Evolutionary conservation across 768 basidiomycete species (phyloP).

Genomic region (Gymnopilus dilepis): DNA sequence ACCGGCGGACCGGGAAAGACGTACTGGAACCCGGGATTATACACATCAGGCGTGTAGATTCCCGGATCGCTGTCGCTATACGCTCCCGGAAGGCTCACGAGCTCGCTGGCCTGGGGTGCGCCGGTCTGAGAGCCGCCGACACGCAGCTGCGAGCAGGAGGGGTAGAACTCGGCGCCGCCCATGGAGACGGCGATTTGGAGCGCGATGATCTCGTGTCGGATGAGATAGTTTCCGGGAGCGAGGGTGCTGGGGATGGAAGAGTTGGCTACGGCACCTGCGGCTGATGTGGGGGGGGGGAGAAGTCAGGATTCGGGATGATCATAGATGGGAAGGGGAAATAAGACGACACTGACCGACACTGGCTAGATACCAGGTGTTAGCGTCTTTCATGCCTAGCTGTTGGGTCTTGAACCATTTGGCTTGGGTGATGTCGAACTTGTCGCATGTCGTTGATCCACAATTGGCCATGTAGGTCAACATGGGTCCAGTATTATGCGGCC

Average conservation of each 20-base stretch:
- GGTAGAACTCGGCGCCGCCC: slow-evolving; percentile 84
- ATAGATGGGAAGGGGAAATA: background rate
- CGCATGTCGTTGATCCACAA: slow-evolving; percentile 62
- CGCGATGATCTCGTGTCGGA: slow-evolving; percentile 83
- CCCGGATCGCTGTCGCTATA: slow-evolving; percentile 76
- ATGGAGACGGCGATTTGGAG: slow-evolving; percentile 61
- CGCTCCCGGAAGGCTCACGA: slow-evolving; percentile 73
- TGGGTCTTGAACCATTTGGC: slow-evolving; percentile 81
- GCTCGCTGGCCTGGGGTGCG: slow-evolving; percentile 48
- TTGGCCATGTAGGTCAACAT: slow-evolving; percentile 76
- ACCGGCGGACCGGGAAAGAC: slow-evolving; percentile 58
- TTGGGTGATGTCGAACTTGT: slow-evolving; percentile 58
- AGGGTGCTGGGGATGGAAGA: slow-evolving; percentile 57
- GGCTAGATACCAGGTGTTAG: slow-evolving; percentile 55
- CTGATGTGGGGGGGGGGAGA: slow-evolving; percentile 23
- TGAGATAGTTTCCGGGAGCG: slow-evolving; percentile 71
- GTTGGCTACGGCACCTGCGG: slow-evolving; percentile 44
- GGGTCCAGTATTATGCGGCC: slow-evolving; percentile 66
- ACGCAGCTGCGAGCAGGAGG: slow-evolving; percentile 64
- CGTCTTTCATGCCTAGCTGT: slow-evolving; percentile 49
- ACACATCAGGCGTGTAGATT: slow-evolving; percentile 57
- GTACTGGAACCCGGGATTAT: slow-evolving; percentile 37
- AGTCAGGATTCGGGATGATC: background rate
- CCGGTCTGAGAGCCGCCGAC: slow-evolving; percentile 61
- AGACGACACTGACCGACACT: slow-evolving; percentile 51